Conservation (phyloP, 306 rosid genomes). For the Benincasa hispida region DNA sequence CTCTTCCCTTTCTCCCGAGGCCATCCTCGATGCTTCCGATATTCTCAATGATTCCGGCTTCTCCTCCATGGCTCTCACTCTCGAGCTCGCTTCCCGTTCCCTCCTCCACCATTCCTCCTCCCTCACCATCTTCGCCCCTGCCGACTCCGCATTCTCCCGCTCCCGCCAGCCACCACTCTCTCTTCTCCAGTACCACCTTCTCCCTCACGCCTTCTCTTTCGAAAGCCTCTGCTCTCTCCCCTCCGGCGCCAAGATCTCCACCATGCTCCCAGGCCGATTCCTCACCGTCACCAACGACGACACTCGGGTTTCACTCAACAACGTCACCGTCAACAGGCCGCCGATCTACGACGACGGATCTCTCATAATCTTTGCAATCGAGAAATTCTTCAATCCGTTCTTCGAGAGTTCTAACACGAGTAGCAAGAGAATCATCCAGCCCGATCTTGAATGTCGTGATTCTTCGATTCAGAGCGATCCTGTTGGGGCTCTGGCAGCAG, state of each 20-base stretch:
- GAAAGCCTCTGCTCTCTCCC: conserved; percentile 41
- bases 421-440: neutral
- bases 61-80: conserved; percentile 37
- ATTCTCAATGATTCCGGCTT: conserved; percentile 44
- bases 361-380: conserved; percentile 25
- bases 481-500: neutral
- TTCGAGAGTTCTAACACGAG: conserved; percentile 13
- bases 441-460: conserved; percentile 5
- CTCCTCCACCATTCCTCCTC: conserved; percentile 15
- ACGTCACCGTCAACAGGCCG: conserved; percentile 20
- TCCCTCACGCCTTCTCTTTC: conserved; percentile 31
- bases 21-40: conserved; percentile 37
- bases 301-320: conserved; percentile 31
- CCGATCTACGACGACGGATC: conserved; percentile 36
- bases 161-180: conserved; percentile 21
- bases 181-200: conserved; percentile 47
- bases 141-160: conserved; percentile 20
- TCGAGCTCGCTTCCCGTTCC: conserved; percentile 35
- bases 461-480: neutral
- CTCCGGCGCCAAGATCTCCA: conserved; percentile 37
- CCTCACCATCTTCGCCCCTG: conserved; percentile 40
- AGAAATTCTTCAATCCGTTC: conserved; percentile 26
- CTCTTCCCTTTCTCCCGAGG: conserved; percentile 15
- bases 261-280: conserved; percentile 24
- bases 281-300: conserved; percentile 23